phyloP scores from a whole-genome alignment of 2,329 filamentous ascomycete species.

The Aureobasidium lini region DNA sequence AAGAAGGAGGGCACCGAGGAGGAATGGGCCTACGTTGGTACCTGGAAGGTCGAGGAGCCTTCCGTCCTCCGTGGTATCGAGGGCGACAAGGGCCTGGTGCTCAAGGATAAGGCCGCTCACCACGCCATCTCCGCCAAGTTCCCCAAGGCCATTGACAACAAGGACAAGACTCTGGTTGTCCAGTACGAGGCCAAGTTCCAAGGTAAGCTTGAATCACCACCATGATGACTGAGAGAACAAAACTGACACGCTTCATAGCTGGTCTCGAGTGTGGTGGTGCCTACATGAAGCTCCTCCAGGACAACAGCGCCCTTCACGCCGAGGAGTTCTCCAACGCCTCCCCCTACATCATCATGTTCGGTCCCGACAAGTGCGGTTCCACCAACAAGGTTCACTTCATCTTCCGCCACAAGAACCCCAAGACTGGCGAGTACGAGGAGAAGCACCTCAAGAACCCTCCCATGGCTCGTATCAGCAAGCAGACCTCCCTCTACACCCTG shows the following conservation, averaged over 20 bases:
- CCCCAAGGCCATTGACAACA: conserved; percentile 92
- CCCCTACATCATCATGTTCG: conserved; percentile 99
- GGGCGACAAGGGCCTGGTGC: conserved; percentile 90
- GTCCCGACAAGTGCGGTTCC: conserved; percentile 96
- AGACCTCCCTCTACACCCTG: conserved; percentile 89
- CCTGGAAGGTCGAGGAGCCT: conserved; percentile 96
- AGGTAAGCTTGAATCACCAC: conserved; percentile 53
- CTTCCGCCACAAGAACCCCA: conserved; percentile 99
- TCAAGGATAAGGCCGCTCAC: conserved; percentile 97
- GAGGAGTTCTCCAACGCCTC: conserved; percentile 98
- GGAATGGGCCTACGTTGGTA: conserved; percentile 95
- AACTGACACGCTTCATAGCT: conserved; percentile 45
- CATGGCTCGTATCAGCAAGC: conserved; percentile 81
- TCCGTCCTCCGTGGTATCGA: conserved; percentile 82
- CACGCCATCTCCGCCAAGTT: conserved; percentile 99
- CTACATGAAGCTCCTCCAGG: conserved; percentile 97
- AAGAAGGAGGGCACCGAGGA: conserved; percentile 88
- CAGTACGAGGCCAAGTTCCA: conserved; percentile 99
- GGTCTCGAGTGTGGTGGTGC: conserved; percentile 96
- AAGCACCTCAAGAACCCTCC: conserved; percentile 89
- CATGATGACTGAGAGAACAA: background rate
- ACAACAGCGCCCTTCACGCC: conserved; percentile 92
- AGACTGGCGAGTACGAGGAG: conserved; percentile 99
- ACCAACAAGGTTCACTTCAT: conserved; percentile 99
- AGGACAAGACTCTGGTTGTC: conserved; percentile 91